Evolutionary conservation across 768 basidiomycete species (phyloP).

Genomic region (Auriscalpium vulgare): DNA sequence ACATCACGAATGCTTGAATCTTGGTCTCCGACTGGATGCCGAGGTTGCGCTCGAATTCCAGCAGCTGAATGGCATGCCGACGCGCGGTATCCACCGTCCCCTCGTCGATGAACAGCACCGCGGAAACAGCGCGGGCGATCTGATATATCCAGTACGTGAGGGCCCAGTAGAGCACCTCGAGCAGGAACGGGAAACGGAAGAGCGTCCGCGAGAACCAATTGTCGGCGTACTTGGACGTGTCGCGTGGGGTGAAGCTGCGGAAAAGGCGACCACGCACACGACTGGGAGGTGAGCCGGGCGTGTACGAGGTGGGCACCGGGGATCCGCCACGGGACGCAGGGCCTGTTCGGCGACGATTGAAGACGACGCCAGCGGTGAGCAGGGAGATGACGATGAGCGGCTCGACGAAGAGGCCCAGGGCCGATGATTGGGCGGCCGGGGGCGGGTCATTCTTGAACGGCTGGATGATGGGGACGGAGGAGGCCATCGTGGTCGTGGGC

Average conservation of each 20-base stretch:
- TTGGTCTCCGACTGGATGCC: slow-evolving; percentile 5
- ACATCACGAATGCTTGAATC: slow-evolving; percentile 3
- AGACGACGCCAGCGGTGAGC: slow-evolving; percentile 2
- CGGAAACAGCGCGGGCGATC: slow-evolving; percentile 5
- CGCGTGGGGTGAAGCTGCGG: background rate
- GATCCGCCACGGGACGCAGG: background rate
- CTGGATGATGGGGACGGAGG: slow-evolving; percentile 1
- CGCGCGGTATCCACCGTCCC: slow-evolving; percentile 5
- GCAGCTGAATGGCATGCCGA: slow-evolving; percentile 5
- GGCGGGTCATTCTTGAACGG: background rate
- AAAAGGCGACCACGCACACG: background rate
- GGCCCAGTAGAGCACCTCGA: slow-evolving; percentile 8
- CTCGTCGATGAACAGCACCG: slow-evolving; percentile 6
- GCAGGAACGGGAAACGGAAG: slow-evolving; percentile 3
- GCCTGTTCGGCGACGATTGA: slow-evolving; percentile 3
- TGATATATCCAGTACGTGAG: slow-evolving; percentile 11
- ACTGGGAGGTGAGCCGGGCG: background rate
- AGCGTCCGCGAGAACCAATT: slow-evolving; percentile 2
- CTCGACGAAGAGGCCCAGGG: slow-evolving; percentile 2
- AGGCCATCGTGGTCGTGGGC: background rate
- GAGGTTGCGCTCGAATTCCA: slow-evolving; percentile 4
- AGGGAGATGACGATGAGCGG: slow-evolving; percentile 6
- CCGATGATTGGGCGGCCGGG: background rate
- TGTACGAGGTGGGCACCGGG: background rate
- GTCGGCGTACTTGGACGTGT: slow-evolving; percentile 5